phyloP scores from a whole-genome alignment of 225 moss, liverwort and hornwort genomes.

The Rhytidiadelphus loreus region DNA sequence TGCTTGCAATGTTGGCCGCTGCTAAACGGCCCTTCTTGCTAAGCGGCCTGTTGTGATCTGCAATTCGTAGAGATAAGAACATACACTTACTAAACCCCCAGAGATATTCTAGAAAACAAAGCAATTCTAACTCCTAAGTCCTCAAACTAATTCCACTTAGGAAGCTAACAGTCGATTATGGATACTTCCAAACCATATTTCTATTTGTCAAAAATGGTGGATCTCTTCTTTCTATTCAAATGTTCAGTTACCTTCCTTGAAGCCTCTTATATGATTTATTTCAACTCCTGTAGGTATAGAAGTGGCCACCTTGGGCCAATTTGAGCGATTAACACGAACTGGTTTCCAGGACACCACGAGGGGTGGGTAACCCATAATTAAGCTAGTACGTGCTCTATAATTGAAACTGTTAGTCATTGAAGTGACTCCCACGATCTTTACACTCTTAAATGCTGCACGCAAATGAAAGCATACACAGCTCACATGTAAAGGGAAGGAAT shows the following conservation, averaged over 20 bases:
- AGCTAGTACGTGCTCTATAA: neutral
- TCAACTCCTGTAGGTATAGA: neutral
- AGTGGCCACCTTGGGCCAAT: neutral
- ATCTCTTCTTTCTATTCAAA: neutral
- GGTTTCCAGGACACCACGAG: neutral
- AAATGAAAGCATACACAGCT: neutral
- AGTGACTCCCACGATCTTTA: neutral
- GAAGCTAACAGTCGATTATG: neutral
- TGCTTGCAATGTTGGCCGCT: slow-evolving; percentile 75
- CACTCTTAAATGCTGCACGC: neutral
- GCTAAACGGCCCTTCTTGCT: slow-evolving; percentile 82
- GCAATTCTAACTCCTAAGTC: too few species aligned
- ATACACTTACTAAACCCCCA: neutral
- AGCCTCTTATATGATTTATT: neutral
- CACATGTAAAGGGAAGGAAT: neutral
- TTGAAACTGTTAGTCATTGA: neutral
- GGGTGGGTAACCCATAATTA: too few species aligned
- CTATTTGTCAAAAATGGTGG: neutral
- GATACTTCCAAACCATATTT: neutral
- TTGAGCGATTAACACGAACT: neutral
- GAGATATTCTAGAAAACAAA: neutral
- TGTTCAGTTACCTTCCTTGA: neutral
- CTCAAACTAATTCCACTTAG: neutral
- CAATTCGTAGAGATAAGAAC: neutral
- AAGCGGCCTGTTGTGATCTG: slow-evolving; percentile 96